phyloP scores from a whole-genome alignment of 2,329 filamentous ascomycete genomes.

The Nemania serpens region DNA sequence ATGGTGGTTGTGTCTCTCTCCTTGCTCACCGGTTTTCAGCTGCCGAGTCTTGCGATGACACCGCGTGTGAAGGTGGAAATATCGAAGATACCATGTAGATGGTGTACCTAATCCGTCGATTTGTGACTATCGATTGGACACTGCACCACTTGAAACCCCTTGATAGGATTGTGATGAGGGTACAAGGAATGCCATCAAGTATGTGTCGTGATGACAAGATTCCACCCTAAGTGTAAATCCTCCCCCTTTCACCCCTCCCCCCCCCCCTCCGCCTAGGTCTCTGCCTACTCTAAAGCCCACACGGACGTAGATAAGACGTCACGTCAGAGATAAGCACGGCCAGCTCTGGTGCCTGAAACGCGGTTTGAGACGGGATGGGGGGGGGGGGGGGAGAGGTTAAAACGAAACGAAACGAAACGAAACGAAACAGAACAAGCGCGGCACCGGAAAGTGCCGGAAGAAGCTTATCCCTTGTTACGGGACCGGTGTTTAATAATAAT shows the following conservation, averaged over 20 bases:
- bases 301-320: neutral
- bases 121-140: neutral
- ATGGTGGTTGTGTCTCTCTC: neutral
- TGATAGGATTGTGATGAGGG: neutral
- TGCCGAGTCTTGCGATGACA: neutral
- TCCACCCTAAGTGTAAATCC: conserved; percentile 1
- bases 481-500: neutral
- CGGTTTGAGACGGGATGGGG: conserved; percentile 16
- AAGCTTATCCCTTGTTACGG: neutral
- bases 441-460: too few relatives aligned
- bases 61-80: neutral
- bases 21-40: neutral
- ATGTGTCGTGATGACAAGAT: neutral
- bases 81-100: neutral
- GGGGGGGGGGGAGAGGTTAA: neutral
- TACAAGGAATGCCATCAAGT: neutral
- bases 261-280: neutral
- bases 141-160: neutral
- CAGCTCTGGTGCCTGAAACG: conserved; percentile 15
- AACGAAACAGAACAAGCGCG: neutral
- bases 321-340: conserved; percentile 11
- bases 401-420: conserved; percentile 22
- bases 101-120: neutral
- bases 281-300: neutral
- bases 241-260: neutral